Percentiles rank a stretch among this genome's conserved stretches.
Conservation (phyloP, 1,284 basidiomycete genomes). For the Calocybe gambosa region DNA sequence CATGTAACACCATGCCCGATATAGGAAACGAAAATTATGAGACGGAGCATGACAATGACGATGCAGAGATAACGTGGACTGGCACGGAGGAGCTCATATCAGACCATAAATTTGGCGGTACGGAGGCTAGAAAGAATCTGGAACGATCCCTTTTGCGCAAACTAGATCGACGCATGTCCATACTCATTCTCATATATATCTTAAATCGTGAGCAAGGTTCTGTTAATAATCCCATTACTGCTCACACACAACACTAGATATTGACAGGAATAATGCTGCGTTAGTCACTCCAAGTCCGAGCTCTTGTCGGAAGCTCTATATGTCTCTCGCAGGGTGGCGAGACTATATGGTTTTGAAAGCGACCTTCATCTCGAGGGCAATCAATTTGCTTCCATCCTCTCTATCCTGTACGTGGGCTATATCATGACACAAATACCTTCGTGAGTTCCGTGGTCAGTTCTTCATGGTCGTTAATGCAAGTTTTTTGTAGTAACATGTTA, state of each 20-base stretch:
- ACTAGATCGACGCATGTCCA: slow-evolving; percentile 42
- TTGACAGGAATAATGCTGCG: slow-evolving; percentile 66
- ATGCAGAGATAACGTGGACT: not conserved
- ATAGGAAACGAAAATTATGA: not conserved
- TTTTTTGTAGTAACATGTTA: slow-evolving; percentile 51
- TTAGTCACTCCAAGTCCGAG: slow-evolving; percentile 22
- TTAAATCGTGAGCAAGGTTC: slow-evolving; percentile 41
- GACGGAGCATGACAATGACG: not conserved
- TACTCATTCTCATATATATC: slow-evolving; percentile 49
- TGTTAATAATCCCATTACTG: not conserved
- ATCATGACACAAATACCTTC: slow-evolving; percentile 73
- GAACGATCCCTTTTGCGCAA: slow-evolving; percentile 45
- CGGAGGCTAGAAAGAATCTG: slow-evolving; percentile 33
- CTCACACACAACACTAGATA: slow-evolving; percentile 29
- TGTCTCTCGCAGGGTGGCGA: slow-evolving; percentile 29
- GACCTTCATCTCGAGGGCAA: slow-evolving; percentile 53
- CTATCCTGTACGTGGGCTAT: slow-evolving; percentile 73
- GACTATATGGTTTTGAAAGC: slow-evolving; percentile 54
- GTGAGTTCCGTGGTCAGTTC: slow-evolving; percentile 28
- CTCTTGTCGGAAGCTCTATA: not conserved
- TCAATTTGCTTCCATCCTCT: slow-evolving; percentile 62
- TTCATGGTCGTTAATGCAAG: not conserved
- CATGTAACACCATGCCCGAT: too few relatives aligned
- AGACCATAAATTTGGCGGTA: slow-evolving; percentile 38
- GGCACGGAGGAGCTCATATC: slow-evolving; percentile 16